Base-by-base conservation (phyloP, 352 stramenopile species). In the Elongisporangium anandrum region DNA sequence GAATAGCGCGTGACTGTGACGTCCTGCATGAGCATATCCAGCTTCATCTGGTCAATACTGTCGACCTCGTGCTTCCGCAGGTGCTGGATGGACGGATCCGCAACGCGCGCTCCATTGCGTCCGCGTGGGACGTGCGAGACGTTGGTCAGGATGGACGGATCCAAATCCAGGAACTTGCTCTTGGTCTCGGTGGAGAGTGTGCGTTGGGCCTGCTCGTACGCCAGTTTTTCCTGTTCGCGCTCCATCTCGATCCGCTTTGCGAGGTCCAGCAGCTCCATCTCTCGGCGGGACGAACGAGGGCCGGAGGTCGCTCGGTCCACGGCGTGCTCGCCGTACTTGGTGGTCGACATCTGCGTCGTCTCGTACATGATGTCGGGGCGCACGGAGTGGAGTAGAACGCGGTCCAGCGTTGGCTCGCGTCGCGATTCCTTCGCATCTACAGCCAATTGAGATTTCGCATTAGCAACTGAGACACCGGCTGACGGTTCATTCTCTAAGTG, bases 41-140 rank as follows among this genome's bases (percentile, higher is more conserved):
- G 67, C 49, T 88, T 89, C 61, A 85, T 84, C 34, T 72, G 66
- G 51, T 93, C 83, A n/a, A 89, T 76, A 60, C 79, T 88, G 56
- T 93, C 81, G n/a, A 82, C 80, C 51, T 91, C 50, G 0, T 50
- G 64, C n/a, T 81, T 81, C 0, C 81, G 88, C 54, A 93, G 63
- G 52, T 91, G 73, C 50, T 79, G 68, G 38, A 90, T 69, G 9
- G 61, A 72, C 2, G 60, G 65, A 45, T 90, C 79, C 13, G 88
- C 59, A 19, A 85, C 60, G 2, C 76, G 74, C n/a, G 60, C 20
- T 0, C 81, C 77, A 47, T 89, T 89, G 45, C 72, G 73, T 12
- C 81, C 81, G 39, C 75, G 74, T 47, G 83, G 75, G 2, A 89
- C 66, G 0, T 77, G 75, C 2, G 64, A 71, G 7, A 61, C 65